Base-by-base conservation (phyloP, 345 rosid genomes). In the Combretum micranthum region DNA sequence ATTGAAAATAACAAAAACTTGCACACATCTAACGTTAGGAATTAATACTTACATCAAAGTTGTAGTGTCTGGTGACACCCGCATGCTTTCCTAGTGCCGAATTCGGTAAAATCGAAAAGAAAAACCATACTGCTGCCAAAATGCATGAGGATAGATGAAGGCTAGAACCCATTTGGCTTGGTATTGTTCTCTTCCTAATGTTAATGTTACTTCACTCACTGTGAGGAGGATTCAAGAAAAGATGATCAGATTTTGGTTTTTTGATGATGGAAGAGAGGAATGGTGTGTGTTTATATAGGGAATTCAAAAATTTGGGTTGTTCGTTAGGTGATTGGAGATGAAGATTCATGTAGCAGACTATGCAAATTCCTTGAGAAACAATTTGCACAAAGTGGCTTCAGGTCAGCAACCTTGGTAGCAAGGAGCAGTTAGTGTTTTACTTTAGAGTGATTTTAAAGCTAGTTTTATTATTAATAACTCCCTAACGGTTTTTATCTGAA, bases 41-140 rank as follows among this genome's bases (percentile, higher is more conserved):
- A 12, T 20, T 1, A 8, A 0, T 32, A 42, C n/a, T 12, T 64
- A 81, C 83, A 52, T 78, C 51, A 39, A 81, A 81, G 70, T 66
- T 73, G 64, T 81, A 78, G 17, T 73, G 75, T 55, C 81, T 69
- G 23, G 77, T 81, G 58, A 75, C 52, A 55, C 71, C 70, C 21
- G 74, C 64, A 60, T 81, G 77, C 61, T 75, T 78, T 47, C 75
- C 80, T 21, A 50, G 21, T 13, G 43, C 62, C 22, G 16, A 20
- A 19, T 61, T 67, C 18, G 75, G 64, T 15, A 54, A 57, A 45
- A 64, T 61, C 60, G 61, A 4, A 73, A 21, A 39, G 59, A 7
- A 32, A 32, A 32, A 32, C 39, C 5, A 4, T 32, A 32, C 9
- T 4, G 39, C 39, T 4, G 39, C 9, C 7, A 32, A 32, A 32